These are phyloP conservation scores for Eucalyptus coolabah DNA, from an alignment of 345 rosid genomes.

Conservation along the genomic window DNA sequence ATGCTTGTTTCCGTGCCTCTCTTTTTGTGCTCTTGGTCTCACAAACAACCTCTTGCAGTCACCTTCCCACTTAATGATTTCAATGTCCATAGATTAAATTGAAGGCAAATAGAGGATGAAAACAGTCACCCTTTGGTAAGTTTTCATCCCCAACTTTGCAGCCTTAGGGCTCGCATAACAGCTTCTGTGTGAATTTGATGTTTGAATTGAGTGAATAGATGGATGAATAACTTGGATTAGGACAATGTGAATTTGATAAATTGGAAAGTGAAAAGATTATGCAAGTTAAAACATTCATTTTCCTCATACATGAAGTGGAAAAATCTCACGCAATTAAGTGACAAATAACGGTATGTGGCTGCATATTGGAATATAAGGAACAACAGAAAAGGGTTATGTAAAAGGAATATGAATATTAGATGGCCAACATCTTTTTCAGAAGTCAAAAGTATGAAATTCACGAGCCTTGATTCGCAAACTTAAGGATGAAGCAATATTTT, in stretches of 20 bases:
- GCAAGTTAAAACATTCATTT: not conserved
- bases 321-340: not conserved
- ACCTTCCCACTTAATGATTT: not conserved
- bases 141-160: not conserved
- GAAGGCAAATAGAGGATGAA: not conserved
- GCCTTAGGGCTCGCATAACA: not conserved
- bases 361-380: not conserved
- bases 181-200: not conserved
- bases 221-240: not conserved
- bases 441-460: not conserved
- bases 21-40: not conserved
- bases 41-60: not conserved
- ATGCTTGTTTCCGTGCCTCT: not conserved
- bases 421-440: not conserved
- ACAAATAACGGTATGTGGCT: not conserved
- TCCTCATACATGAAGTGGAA: not conserved
- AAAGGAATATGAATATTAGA: not conserved
- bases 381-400: not conserved
- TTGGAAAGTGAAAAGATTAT: not conserved
- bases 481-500: not conserved
- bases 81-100: not conserved
- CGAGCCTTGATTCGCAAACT: not conserved
- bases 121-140: not conserved
- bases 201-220: not conserved
- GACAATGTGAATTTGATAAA: not conserved